phyloP scores from a whole-genome alignment of 495 filamentous ascomycete genomes.

The Penicillium verhagenii region DNA sequence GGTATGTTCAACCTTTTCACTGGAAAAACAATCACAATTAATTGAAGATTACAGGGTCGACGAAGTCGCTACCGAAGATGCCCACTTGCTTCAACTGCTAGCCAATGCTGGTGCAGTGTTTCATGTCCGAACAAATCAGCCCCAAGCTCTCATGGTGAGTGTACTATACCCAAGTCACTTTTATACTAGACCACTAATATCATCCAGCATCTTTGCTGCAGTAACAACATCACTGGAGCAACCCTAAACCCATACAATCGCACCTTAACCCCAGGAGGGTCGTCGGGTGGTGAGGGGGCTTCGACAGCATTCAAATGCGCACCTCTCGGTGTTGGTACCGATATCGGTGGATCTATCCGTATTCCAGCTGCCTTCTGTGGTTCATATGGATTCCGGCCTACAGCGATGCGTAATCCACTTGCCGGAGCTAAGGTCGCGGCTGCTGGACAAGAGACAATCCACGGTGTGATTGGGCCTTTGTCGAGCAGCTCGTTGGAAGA shows the following conservation, averaged over 20 bases:
- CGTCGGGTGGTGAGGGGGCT: conserved; percentile 67
- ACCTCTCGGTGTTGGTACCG: conserved; percentile 64
- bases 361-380: conserved; percentile 59
- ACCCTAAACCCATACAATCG: conserved; percentile 64
- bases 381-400: conserved; percentile 59
- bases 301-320: conserved; percentile 60
- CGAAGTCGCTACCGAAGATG: conserved; percentile 34
- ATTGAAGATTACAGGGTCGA: conserved; percentile 27
- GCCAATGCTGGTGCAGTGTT: conserved; percentile 53
- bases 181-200: conserved; percentile 1
- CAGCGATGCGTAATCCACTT: conserved; percentile 51
- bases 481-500: conserved; percentile 58
- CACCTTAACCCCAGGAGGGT: conserved; percentile 57
- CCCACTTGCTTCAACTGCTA: conserved; percentile 33
- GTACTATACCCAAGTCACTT: neutral
- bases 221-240: conserved; percentile 64
- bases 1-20: conserved; percentile 17
- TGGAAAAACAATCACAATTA: neutral
- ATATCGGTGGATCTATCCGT: conserved; percentile 63
- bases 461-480: conserved; percentile 62
- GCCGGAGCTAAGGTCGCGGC: conserved; percentile 45
- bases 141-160: conserved; percentile 47
- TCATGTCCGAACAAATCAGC: conserved; percentile 65
- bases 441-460: conserved; percentile 57
- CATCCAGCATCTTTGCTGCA: conserved; percentile 40